Evolutionary conservation across 2,329 filamentous ascomycete genomes (phyloP), one percentile per base, ranked within the genome.

Genomic region (Exophiala calicioides): DNA sequence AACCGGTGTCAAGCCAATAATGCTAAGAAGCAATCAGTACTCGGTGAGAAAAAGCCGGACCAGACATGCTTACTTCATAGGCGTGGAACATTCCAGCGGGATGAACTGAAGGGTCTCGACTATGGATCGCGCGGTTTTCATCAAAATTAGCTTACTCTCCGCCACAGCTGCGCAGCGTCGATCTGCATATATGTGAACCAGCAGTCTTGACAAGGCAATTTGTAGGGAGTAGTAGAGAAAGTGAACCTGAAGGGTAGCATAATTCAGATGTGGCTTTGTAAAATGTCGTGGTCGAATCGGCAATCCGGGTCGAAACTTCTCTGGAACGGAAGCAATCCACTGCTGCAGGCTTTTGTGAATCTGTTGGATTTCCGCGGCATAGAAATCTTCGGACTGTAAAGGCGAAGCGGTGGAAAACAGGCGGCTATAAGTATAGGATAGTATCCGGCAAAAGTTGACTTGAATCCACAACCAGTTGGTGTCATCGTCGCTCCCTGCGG

Each of bases 1-100:
- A 5, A 72, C 46, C 0, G 70, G 70, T 2, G 70, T 60, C 9
- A 64, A 61, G 1, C 60, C 66, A 1, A 68, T 48, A 10, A 69
- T 49, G 57, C 64, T 66, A 26, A 39, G 18, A n/a, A 29, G 36
- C 13, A 9, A 31, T 29, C 15, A 47, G 38, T n/a, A n/a, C n/a
- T n/a, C n/a, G n/a, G n/a, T n/a, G n/a, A n/a, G 19, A 44, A 32
- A 42, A 18, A n/a, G 20, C 9, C 21, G 5, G 18, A 19, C 33
- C 16, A 23, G 21, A 45, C 6, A 52, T 56, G 10, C 58, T 58
- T 58, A 69, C 67, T 62, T 68, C 8, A 66, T 51, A 2, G 67
- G 62, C 1, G 63, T 60, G 27, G 68, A 59, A 1, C 64, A 56
- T 26, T 63, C 60, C 0, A 63, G 48, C 27, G 70, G 65, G 31